Evolutionary conservation across 2,329 filamentous ascomycete genomes (phyloP).

Genomic region (Pseudogymnoascus sp.): DNA sequence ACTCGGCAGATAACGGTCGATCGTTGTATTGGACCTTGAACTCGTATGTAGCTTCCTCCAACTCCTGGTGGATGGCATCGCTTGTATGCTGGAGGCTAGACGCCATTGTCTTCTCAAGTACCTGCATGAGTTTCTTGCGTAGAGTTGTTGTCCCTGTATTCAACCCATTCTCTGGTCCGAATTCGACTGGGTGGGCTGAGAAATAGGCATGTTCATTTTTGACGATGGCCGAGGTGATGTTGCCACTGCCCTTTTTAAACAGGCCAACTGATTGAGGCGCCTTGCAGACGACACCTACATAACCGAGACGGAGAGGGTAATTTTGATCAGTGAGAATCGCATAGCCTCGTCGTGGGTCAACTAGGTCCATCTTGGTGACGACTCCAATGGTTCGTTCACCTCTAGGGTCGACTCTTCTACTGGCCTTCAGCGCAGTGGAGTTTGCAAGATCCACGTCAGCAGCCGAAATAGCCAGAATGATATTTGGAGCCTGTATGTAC

Average conservation of each 20-base stretch:
- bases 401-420: slow-evolving; percentile 82
- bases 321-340: slow-evolving; percentile 79
- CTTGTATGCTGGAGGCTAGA: slow-evolving; percentile 80
- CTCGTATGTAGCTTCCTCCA: slow-evolving; percentile 95
- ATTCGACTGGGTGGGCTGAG: slow-evolving; percentile 71
- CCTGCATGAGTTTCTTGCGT: slow-evolving; percentile 92
- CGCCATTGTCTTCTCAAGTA: slow-evolving; percentile 95
- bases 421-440: slow-evolving; percentile 83
- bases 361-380: slow-evolving; percentile 98
- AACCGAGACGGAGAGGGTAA: slow-evolving; percentile 89
- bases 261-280: slow-evolving; percentile 55
- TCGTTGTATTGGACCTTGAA: slow-evolving; percentile 99
- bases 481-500: slow-evolving; percentile 92
- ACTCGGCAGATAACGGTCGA: slow-evolving; percentile 85
- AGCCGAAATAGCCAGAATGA: slow-evolving; percentile 94
- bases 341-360: slow-evolving; percentile 71
- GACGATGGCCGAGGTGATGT: slow-evolving; percentile 70
- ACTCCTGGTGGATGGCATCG: slow-evolving; percentile 86
- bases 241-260: slow-evolving; percentile 74
- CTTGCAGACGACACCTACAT: slow-evolving; percentile 88
- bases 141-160: slow-evolving; percentile 77
- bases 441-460: slow-evolving; percentile 97
- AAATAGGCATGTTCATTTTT: slow-evolving; percentile 89
- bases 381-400: slow-evolving; percentile 96
- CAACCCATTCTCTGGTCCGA: slow-evolving; percentile 63